phyloP scores from a whole-genome alignment of 2,329 filamentous ascomycete species.

The Didymella glomerata region DNA sequence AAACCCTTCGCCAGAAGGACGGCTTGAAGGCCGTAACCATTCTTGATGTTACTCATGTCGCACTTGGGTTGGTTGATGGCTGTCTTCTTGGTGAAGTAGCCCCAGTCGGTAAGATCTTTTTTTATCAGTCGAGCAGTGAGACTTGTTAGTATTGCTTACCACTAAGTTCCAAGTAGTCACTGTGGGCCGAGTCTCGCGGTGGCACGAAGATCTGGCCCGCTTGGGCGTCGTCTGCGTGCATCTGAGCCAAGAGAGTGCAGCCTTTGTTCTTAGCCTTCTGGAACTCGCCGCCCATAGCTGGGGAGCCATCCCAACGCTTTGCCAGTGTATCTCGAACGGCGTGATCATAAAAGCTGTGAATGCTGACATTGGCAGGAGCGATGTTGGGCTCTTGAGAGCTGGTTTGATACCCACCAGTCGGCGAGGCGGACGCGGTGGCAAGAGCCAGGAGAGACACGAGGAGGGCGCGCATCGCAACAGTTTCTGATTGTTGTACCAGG shows the following conservation, averaged over 20 bases:
- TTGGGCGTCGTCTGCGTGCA: conserved; percentile 8
- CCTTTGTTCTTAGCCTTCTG: conserved; percentile 4
- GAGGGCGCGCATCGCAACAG: not conserved
- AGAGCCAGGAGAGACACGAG: conserved; percentile 1
- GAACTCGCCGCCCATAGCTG: conserved; percentile 12
- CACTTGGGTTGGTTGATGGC: conserved; percentile 6
- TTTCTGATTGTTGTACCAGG: not conserved
- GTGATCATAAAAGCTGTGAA: not conserved
- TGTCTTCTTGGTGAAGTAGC: conserved; percentile 8
- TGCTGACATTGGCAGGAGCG: too few species aligned
- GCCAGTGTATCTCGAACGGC: not conserved
- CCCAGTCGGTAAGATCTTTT: conserved; percentile 14
- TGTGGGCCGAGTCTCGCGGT: conserved; percentile 6
- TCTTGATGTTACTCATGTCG: conserved; percentile 13
- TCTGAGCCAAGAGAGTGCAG: conserved; percentile 7
- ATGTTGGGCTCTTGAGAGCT: not conserved
- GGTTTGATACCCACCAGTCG: not conserved
- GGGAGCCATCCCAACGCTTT: conserved; percentile 15
- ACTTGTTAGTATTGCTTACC: not conserved
- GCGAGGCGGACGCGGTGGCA: not conserved
- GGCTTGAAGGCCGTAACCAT: conserved; percentile 4
- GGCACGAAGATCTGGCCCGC: conserved; percentile 8
- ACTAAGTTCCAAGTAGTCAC: conserved; percentile 8
- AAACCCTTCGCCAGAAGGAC: conserved; percentile 5
- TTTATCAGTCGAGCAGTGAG: not conserved